Percentiles rank a stretch among this genome's conserved stretches.
These are phyloP conservation scores for Sugiyamaella marilandica DNA, from an alignment of 805 yeast genomes.

Conservation along the genomic window DNA sequence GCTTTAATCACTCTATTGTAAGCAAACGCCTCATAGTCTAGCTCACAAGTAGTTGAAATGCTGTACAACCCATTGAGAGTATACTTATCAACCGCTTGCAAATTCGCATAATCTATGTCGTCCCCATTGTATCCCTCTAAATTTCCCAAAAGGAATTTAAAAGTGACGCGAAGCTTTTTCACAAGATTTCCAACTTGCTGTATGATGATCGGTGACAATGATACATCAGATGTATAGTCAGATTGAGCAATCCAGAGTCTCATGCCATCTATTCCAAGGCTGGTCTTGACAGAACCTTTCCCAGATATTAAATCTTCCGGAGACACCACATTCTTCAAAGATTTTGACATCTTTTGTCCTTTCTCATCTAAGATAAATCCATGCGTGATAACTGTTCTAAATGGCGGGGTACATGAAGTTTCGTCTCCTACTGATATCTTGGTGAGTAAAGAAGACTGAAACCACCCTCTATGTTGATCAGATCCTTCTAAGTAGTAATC, in stretches of 20 bases:
- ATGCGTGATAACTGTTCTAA: slow-evolving; percentile 73
- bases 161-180: slow-evolving; percentile 77
- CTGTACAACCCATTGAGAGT: slow-evolving; percentile 51
- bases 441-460: slow-evolving; percentile 86
- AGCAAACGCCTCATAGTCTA: slow-evolving; percentile 52
- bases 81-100: slow-evolving; percentile 48
- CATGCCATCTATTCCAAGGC: slow-evolving; percentile 85
- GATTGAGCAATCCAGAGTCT: slow-evolving; percentile 87
- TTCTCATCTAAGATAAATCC: slow-evolving; percentile 87
- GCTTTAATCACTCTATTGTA: slow-evolving; percentile 67
- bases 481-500: slow-evolving; percentile 93
- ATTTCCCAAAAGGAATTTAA: slow-evolving; percentile 78
- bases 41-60: slow-evolving; percentile 41
- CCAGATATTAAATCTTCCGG: slow-evolving; percentile 58
- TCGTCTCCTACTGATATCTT: slow-evolving; percentile 49
- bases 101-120: slow-evolving; percentile 31
- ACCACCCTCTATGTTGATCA: slow-evolving; percentile 99
- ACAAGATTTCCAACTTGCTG: slow-evolving; percentile 72
- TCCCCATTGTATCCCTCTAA: slow-evolving; percentile 36
- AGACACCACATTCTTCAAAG: slow-evolving; percentile 73
- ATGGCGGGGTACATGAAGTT: slow-evolving; percentile 52
- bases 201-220: slow-evolving; percentile 65
- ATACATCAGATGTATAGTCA: slow-evolving; percentile 77
- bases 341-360: slow-evolving; percentile 90
- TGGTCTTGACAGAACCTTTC: slow-evolving; percentile 52